These are phyloP conservation scores for Pleoardoris graminearum DNA, from an alignment of 2,329 filamentous ascomycete species.

Conservation along the genomic window DNA sequence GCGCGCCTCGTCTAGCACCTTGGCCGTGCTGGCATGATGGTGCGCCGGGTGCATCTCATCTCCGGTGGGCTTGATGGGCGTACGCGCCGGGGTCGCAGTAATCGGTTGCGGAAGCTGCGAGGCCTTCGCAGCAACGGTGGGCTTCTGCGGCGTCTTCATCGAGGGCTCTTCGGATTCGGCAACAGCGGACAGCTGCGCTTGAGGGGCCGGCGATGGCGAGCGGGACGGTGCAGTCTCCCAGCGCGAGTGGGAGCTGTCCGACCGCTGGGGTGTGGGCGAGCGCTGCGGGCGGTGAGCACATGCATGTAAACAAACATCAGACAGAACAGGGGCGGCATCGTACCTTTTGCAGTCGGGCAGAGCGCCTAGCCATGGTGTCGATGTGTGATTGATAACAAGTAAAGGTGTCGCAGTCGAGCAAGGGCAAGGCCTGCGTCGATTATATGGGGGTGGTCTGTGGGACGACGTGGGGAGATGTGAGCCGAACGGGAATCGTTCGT, in stretches of 20 bases:
- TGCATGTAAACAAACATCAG: slow-evolving; percentile 36
- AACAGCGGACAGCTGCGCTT: slow-evolving; percentile 24
- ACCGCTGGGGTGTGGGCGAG: slow-evolving; percentile 27
- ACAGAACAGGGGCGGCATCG: slow-evolving; percentile 8
- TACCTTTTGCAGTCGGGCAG: slow-evolving; percentile 45
- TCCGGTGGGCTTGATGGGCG: slow-evolving; percentile 70
- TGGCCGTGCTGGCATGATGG: slow-evolving; percentile 73
- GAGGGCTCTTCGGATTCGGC: slow-evolving; percentile 19
- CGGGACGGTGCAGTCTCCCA: slow-evolving; percentile 34
- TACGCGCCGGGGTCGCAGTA: slow-evolving; percentile 28
- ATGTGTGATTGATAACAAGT: slow-evolving; percentile 9
- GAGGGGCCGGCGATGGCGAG: slow-evolving; percentile 15
- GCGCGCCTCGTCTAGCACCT: slow-evolving; percentile 76
- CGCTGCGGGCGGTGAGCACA: slow-evolving; percentile 27
- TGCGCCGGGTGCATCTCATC: slow-evolving; percentile 93
- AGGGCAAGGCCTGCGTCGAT: slow-evolving; percentile 16
- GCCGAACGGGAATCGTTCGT: slow-evolving; percentile 6
- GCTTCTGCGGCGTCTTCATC: slow-evolving; percentile 32
- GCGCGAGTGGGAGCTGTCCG: slow-evolving; percentile 25
- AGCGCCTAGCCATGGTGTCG: slow-evolving; percentile 41
- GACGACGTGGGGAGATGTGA: slow-evolving; percentile 18
- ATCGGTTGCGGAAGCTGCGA: slow-evolving; percentile 56
- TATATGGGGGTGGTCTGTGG: slow-evolving; percentile 30
- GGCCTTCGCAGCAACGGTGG: slow-evolving; percentile 14
- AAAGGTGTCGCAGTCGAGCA: slow-evolving; percentile 8